phyloP scores from a whole-genome alignment of 2,329 filamentous ascomycete genomes.

The Neofusicoccum laricinum region DNA sequence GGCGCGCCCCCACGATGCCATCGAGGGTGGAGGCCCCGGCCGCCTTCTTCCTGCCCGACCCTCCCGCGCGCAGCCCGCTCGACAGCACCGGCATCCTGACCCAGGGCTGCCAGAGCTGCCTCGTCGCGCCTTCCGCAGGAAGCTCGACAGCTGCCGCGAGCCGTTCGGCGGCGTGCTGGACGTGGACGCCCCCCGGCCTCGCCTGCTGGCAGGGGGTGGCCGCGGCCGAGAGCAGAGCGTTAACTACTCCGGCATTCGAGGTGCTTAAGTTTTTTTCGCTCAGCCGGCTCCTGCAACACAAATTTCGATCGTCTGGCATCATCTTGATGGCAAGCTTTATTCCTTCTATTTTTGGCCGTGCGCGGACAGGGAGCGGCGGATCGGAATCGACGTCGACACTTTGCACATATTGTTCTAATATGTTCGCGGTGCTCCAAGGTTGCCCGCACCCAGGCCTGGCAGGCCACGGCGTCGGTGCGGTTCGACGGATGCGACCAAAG shows the following conservation, averaged over 20 bases:
- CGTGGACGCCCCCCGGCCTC: too few relatives aligned
- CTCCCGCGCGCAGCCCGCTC: neutral
- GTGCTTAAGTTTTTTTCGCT: too few relatives aligned
- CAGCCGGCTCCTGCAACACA: too few relatives aligned
- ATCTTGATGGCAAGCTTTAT: neutral
- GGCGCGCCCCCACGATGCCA: neutral
- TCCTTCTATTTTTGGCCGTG: neutral
- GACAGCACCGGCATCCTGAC: neutral
- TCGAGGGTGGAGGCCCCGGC: neutral
- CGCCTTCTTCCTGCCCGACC: neutral
- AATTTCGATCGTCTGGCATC: conserved; percentile 1
- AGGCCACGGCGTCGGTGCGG: neutral
- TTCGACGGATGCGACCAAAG: neutral
- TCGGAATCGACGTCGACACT: neutral
- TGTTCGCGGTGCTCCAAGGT: neutral
- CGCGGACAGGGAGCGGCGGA: neutral
- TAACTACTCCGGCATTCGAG: too few relatives aligned
- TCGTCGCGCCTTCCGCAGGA: too few relatives aligned
- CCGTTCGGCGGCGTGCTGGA: too few relatives aligned
- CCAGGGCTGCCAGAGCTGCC: neutral
- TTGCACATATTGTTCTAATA: neutral
- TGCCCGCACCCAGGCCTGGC: neutral
- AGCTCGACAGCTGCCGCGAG: too few relatives aligned
- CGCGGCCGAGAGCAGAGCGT: too few relatives aligned
- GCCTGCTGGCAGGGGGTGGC: too few relatives aligned